Conservation (phyloP, 2,329 filamentous ascomycete genomes). For the Clonostachys solani region DNA sequence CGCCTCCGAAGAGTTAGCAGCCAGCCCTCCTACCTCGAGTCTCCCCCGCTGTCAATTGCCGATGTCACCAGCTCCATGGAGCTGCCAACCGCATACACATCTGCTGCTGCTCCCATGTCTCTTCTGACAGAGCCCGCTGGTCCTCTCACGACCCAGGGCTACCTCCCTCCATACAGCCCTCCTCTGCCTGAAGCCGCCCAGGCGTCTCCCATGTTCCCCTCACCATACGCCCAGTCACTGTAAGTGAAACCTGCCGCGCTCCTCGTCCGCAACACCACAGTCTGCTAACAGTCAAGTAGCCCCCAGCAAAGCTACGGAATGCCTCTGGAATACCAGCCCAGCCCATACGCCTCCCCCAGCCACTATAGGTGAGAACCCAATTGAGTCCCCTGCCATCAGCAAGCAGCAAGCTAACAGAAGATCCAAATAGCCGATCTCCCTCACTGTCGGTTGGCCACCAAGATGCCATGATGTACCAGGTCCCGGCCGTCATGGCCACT, state of each 20-base stretch:
- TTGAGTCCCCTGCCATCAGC: not conserved
- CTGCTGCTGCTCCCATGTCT: conserved; percentile 43
- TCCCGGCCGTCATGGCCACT: conserved; percentile 29
- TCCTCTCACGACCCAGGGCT: conserved; percentile 33
- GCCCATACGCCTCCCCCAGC: conserved; percentile 21
- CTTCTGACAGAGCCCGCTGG: conserved; percentile 45
- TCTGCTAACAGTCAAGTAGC: conserved; percentile 16
- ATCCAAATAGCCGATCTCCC: conserved; percentile 28
- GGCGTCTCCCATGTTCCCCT: conserved; percentile 20
- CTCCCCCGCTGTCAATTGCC: conserved; percentile 23
- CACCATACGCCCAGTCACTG: conserved; percentile 28
- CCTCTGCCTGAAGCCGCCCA: conserved; percentile 39
- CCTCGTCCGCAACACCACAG: not conserved
- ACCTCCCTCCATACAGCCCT: conserved; percentile 45
- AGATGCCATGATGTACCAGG: conserved; percentile 39
- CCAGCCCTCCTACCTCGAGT: conserved; percentile 31
- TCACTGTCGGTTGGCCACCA: conserved; percentile 26
- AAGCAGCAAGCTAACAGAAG: not conserved
- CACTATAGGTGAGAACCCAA: conserved; percentile 31
- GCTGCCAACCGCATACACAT: conserved; percentile 44
- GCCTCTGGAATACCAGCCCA: conserved; percentile 34
- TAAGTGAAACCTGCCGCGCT: conserved; percentile 12
- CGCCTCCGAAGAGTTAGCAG: conserved; percentile 48
- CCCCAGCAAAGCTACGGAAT: conserved; percentile 31
- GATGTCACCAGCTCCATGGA: conserved; percentile 34